Conservation (phyloP, 495 filamentous ascomycete species). For the Lepraria neglecta region DNA sequence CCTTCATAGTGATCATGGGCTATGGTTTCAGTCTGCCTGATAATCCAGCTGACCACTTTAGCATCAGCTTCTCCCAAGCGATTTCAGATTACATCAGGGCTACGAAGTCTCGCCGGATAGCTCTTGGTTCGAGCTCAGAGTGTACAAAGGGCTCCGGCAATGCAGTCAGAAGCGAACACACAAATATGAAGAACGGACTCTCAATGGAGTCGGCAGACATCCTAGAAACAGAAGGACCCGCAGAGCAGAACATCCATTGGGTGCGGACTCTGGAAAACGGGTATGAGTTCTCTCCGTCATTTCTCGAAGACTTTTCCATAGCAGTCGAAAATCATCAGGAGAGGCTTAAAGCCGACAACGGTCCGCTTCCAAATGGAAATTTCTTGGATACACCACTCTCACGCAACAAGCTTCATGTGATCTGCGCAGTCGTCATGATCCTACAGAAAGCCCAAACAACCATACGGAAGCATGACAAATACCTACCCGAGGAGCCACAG, state of each 20-base stretch:
- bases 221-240: slow-evolving; percentile 4
- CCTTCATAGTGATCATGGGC: slow-evolving; percentile 51
- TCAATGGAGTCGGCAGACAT: slow-evolving; percentile 2
- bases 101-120: slow-evolving; percentile 11
- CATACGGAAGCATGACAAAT: slow-evolving; percentile 9
- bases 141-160: not conserved
- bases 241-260: slow-evolving; percentile 27
- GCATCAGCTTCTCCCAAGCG: slow-evolving; percentile 34
- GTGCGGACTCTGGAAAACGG: slow-evolving; percentile 17
- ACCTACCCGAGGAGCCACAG: slow-evolving; percentile 16
- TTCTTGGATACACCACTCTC: slow-evolving; percentile 12
- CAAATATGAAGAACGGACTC: not conserved
- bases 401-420: slow-evolving; percentile 26
- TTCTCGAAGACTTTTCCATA: slow-evolving; percentile 25
- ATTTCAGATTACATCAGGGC: slow-evolving; percentile 13
- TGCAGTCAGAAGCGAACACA: not conserved
- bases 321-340: slow-evolving; percentile 26
- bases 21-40: slow-evolving; percentile 58
- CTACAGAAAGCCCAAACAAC: slow-evolving; percentile 24
- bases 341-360: not conserved
- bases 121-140: not conserved
- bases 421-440: slow-evolving; percentile 26
- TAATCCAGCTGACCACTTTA: slow-evolving; percentile 53
- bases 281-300: slow-evolving; percentile 21
- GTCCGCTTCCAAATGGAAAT: not conserved